These are phyloP conservation scores for Akanthomyces dipterigenus DNA, from an alignment of 2,329 filamentous ascomycete genomes.

Conservation along the genomic window DNA sequence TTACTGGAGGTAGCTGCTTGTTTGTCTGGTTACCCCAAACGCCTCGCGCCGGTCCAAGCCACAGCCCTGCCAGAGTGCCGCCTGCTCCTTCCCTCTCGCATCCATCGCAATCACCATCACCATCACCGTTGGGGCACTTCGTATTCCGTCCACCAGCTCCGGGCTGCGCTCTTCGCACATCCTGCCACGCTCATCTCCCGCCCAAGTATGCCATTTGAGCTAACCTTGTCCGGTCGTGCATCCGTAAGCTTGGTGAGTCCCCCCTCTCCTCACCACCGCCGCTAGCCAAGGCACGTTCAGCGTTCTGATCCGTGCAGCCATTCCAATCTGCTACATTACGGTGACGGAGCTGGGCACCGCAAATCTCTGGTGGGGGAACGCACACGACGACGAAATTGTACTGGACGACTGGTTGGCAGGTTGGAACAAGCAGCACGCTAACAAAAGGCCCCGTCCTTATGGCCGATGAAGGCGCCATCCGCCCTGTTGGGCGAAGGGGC, in stretches of 20 bases:
- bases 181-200: not conserved
- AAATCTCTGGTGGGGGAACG: not conserved
- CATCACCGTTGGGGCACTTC: not conserved
- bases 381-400: not conserved
- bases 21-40: too few species aligned
- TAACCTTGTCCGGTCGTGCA: not conserved
- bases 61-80: not conserved
- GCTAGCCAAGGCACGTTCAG: conserved; percentile 11
- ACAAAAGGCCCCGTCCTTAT: not conserved
- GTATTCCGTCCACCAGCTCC: not conserved
- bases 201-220: not conserved
- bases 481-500: not conserved
- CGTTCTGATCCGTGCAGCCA: conserved; percentile 8
- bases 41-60: not conserved
- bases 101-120: not conserved
- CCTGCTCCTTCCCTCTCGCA: not conserved
- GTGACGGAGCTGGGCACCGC: conserved; percentile 1
- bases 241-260: not conserved
- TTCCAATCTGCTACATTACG: conserved; percentile 4
- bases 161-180: not conserved
- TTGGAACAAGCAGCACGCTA: not conserved
- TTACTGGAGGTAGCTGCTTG: not conserved
- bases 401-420: too few species aligned
- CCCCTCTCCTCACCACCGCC: not conserved
- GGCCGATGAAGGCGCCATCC: not conserved